Conservation (phyloP, 2,329 filamentous ascomycete genomes). For the Phialophora tarda region DNA sequence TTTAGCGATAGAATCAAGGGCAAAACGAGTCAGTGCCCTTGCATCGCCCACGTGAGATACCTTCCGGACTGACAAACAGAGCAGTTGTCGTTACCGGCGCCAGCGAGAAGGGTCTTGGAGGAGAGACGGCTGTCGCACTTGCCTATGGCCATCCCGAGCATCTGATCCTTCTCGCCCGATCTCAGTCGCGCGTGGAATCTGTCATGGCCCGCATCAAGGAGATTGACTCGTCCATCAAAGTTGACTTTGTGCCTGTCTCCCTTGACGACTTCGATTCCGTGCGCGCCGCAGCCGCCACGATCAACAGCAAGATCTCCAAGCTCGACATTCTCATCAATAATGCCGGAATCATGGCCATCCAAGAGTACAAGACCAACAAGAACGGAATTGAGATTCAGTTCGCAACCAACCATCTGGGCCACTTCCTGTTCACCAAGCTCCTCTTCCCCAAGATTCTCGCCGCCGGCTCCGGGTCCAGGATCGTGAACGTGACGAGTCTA, state of each 20-base stretch:
- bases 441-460: constrained; percentile 40
- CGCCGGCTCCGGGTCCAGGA: constrained; percentile 33
- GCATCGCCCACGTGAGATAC: neutral
- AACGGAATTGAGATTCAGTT: constrained; percentile 45
- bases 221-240: constrained; percentile 30
- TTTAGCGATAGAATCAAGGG: constrained; percentile 42
- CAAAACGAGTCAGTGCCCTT: constrained; percentile 42
- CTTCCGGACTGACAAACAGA: neutral
- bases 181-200: constrained; percentile 39
- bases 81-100: constrained; percentile 43
- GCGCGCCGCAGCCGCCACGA: constrained; percentile 39
- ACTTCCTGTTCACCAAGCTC: constrained; percentile 45
- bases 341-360: constrained; percentile 44
- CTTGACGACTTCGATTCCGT: constrained; percentile 37
- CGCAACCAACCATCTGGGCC: constrained; percentile 46
- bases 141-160: constrained; percentile 41
- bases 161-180: constrained; percentile 43
- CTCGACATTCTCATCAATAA: constrained; percentile 46
- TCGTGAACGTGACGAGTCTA: constrained; percentile 55
- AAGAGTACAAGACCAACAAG: constrained; percentile 39
- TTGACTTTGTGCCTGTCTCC: constrained; percentile 34
- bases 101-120: constrained; percentile 39
- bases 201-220: constrained; percentile 39
- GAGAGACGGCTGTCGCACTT: constrained; percentile 41
- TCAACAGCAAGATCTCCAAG: constrained; percentile 35